Conservation (phyloP, 345 rosid genomes). For the Eucalyptus guilfoylei region DNA sequence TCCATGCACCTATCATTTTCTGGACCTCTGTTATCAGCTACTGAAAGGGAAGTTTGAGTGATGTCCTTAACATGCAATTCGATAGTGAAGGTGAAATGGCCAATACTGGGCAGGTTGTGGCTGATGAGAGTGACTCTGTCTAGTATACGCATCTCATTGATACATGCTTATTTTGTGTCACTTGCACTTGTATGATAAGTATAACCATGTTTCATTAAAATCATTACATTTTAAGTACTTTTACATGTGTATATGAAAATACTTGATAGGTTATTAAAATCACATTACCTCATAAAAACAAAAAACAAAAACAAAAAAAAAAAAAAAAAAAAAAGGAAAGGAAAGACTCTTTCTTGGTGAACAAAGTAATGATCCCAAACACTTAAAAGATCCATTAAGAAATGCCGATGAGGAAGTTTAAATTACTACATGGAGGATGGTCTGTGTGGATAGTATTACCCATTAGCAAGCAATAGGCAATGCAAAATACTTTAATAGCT, state of each 20-base stretch:
- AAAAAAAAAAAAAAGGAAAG: accelerated
- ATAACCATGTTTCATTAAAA: background rate
- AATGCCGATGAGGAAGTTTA: background rate
- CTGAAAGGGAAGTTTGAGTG: background rate
- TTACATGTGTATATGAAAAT: background rate
- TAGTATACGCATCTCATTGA: background rate
- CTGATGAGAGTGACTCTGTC: background rate
- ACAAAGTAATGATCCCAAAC: background rate
- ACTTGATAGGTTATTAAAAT: background rate
- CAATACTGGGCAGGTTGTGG: background rate
- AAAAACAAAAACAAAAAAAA: accelerated
- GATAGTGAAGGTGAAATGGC: background rate
- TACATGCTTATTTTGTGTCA: background rate
- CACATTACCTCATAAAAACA: background rate
- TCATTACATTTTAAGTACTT: background rate
- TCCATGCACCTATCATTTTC: background rate
- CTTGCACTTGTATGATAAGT: background rate
- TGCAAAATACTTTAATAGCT: background rate
- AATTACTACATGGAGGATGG: background rate
- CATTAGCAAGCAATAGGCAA: background rate
- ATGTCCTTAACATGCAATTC: background rate
- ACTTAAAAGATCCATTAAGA: background rate
- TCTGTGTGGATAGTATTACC: background rate
- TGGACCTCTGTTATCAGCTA: background rate
- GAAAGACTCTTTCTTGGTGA: background rate